Evolutionary conservation across 2,329 filamentous ascomycete genomes (phyloP).

Genomic region (Xylariaceae sp.): DNA sequence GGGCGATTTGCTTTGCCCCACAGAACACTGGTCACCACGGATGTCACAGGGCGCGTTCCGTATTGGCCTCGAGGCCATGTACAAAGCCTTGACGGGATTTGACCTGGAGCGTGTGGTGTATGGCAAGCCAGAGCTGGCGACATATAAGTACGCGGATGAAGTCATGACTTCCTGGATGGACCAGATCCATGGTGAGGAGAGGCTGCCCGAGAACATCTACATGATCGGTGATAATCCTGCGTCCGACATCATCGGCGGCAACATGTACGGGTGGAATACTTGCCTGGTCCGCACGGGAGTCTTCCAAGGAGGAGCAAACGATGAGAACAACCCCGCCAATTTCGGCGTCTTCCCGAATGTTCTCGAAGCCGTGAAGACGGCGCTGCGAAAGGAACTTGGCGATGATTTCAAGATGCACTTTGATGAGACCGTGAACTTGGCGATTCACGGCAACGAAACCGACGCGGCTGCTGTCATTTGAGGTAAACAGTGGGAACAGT

Average conservation of each 20-base stretch:
- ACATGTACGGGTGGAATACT: constrained; percentile 79
- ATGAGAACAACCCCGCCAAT: constrained; percentile 69
- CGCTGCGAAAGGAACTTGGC: constrained; percentile 64
- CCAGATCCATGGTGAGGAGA: constrained; percentile 66
- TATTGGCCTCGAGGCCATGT: constrained; percentile 68
- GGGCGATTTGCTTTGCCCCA: constrained; percentile 50
- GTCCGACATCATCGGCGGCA: constrained; percentile 68
- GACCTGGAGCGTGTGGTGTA: constrained; percentile 72
- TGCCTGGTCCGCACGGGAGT: constrained; percentile 73
- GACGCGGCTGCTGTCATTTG: constrained; percentile 42
- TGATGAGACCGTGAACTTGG: constrained; percentile 64
- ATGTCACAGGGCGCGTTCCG: constrained; percentile 73
- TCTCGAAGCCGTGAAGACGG: constrained; percentile 62
- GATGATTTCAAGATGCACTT: constrained; percentile 69
- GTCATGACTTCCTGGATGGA: constrained; percentile 71
- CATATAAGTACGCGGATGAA: constrained; percentile 75
- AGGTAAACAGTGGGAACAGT: neutral
- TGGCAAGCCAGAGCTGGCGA: constrained; percentile 67
- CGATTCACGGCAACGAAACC: constrained; percentile 46
- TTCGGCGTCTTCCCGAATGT: constrained; percentile 73
- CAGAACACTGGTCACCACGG: constrained; percentile 58
- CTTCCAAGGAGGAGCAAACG: constrained; percentile 71
- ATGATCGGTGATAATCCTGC: constrained; percentile 73
- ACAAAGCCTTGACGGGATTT: constrained; percentile 61
- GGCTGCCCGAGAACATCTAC: constrained; percentile 63